phyloP scores from a whole-genome alignment of 2,329 filamentous ascomycete species.

The Coleophoma eucalyptorum region DNA sequence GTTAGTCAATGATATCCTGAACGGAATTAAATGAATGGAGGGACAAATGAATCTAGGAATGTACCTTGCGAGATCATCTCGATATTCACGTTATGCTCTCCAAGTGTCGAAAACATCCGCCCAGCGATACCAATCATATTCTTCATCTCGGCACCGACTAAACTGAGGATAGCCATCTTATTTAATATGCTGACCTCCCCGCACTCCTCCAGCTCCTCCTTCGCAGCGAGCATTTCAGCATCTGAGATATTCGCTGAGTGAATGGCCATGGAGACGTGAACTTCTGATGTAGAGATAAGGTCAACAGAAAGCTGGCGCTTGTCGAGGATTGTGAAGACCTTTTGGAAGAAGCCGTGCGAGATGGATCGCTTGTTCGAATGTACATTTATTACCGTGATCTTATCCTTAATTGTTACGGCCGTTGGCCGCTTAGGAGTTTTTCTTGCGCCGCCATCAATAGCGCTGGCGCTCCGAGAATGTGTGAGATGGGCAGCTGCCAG shows the following conservation, averaged over 20 bases:
- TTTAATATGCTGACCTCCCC: constrained; percentile 88
- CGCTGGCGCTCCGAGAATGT: constrained; percentile 40
- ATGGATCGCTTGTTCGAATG: constrained; percentile 96
- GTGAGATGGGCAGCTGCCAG: constrained; percentile 47
- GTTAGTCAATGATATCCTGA: constrained; percentile 11
- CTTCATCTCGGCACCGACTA: constrained; percentile 95
- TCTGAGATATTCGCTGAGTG: constrained; percentile 69
- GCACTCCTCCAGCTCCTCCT: constrained; percentile 71
- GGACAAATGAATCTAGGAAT: constrained; percentile 1
- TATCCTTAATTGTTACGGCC: constrained; percentile 94
- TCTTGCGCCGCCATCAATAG: constrained; percentile 31
- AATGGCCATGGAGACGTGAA: constrained; percentile 95
- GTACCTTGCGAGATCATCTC: constrained; percentile 99
- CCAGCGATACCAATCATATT: constrained; percentile 95
- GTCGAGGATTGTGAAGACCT: constrained; percentile 89
- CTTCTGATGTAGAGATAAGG: constrained; percentile 92
- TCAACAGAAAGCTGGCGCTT: constrained; percentile 86
- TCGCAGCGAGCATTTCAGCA: constrained; percentile 62
- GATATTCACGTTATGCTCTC: constrained; percentile 91
- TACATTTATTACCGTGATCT: constrained; percentile 95
- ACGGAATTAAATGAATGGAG: constrained; percentile 3
- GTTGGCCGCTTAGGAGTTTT: constrained; percentile 72
- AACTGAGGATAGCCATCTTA: constrained; percentile 91
- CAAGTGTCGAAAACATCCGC: constrained; percentile 90
- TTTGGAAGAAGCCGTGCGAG: constrained; percentile 92